phyloP scores from a whole-genome alignment of 192 early-diverging fungal species.

The Umbelopsis sp. region DNA sequence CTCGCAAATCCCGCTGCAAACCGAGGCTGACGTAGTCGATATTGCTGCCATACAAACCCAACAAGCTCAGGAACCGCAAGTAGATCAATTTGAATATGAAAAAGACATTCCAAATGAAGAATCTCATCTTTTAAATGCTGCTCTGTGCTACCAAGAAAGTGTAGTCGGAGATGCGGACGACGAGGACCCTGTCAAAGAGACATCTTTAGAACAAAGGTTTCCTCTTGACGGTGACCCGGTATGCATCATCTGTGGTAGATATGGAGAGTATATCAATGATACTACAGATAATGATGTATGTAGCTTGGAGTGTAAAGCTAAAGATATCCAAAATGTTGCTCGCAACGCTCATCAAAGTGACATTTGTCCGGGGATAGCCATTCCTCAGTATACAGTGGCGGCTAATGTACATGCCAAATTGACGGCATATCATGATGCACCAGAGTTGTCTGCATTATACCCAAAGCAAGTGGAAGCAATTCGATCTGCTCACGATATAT shows the following conservation, averaged over 20 bases:
- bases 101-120: not conserved
- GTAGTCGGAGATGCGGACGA: not conserved
- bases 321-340: constrained; percentile 32
- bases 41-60: too few relatives aligned
- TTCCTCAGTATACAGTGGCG: constrained; percentile 8
- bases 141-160: not conserved
- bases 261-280: constrained; percentile 50
- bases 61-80: too few relatives aligned
- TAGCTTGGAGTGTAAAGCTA: constrained; percentile 46
- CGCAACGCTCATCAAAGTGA: not conserved
- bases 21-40: not conserved
- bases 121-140: too few relatives aligned
- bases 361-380: not conserved
- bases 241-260: constrained; percentile 48
- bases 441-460: constrained; percentile 11
- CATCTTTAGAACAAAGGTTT: constrained; percentile 35
- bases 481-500: constrained; percentile 41
- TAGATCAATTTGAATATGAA: not conserved
- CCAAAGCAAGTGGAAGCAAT: constrained; percentile 25
- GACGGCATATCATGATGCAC: constrained; percentile 45
- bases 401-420: constrained; percentile 37
- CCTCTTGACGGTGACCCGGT: constrained; percentile 34
- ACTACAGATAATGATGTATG: constrained; percentile 46
- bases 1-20: too few relatives aligned
- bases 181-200: constrained; percentile 18